Percentiles rank a stretch among this genome's conserved stretches.
Evolutionary conservation across 148 eudicot genomes (phyloP).

Genomic region (Fagopyrum esculentum): DNA sequence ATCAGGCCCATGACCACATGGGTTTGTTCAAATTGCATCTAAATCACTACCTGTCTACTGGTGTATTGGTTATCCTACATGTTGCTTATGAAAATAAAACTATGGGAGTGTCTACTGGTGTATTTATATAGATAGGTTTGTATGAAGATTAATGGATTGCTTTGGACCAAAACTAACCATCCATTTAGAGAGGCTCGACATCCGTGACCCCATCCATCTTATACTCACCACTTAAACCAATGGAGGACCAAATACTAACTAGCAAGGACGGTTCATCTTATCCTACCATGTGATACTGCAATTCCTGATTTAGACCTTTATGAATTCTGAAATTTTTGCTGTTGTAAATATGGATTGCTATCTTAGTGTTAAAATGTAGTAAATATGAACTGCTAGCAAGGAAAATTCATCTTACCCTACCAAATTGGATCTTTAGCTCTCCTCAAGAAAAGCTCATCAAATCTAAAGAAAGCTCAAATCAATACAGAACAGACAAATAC

Average conservation of each 20-base stretch:
- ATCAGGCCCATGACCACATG: background rate
- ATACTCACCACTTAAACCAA: background rate
- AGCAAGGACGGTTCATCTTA: background rate
- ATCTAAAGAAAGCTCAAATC: too few species aligned
- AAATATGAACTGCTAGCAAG: too few species aligned
- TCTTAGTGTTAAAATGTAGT: background rate
- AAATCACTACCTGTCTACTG: background rate
- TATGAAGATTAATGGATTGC: constrained; percentile 10
- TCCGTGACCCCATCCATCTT: background rate
- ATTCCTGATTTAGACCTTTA: background rate
- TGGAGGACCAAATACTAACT: background rate
- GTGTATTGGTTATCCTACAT: background rate
- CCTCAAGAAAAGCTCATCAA: too few species aligned
- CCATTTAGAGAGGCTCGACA: background rate
- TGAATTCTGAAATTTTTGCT: background rate
- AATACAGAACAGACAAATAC: too few species aligned
- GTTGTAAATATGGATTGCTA: background rate
- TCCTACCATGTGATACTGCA: constrained; percentile 4
- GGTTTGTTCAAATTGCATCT: background rate
- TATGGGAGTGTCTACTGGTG: background rate
- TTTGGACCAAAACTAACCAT: background rate
- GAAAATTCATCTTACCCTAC: too few species aligned
- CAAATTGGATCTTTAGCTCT: too few species aligned
- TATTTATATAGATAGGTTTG: constrained; percentile 10
- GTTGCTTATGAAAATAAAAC: background rate